A percentile compares a stretch with the other conserved stretches of the same genome.
phyloP scores from a whole-genome alignment of 495 filamentous ascomycete genomes.

The Aspergillus taichungensis region DNA sequence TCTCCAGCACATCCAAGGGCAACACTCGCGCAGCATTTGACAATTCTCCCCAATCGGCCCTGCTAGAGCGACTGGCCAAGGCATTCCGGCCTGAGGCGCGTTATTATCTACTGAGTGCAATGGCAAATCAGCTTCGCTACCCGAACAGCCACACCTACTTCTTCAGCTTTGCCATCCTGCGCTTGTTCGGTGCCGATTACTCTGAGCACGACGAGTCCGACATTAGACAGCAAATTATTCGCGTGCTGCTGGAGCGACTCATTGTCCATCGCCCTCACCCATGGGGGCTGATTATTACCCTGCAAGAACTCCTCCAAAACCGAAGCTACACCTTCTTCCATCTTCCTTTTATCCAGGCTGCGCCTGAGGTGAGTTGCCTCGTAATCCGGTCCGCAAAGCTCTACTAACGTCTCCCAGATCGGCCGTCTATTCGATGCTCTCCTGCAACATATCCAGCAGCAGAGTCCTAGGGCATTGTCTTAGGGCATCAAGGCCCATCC shows the following conservation, averaged over 20 bases:
- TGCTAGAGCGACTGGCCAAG: slow-evolving; percentile 67
- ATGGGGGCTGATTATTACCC: slow-evolving; percentile 88
- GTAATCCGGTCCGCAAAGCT: background rate
- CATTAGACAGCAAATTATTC: slow-evolving; percentile 80
- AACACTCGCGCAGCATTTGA: slow-evolving; percentile 56
- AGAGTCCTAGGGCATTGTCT: slow-evolving; percentile 36
- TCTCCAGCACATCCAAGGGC: slow-evolving; percentile 47
- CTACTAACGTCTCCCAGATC: slow-evolving; percentile 24
- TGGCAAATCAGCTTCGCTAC: slow-evolving; percentile 86
- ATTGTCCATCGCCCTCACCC: slow-evolving; percentile 89
- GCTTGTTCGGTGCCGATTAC: slow-evolving; percentile 73
- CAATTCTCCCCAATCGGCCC: slow-evolving; percentile 60
- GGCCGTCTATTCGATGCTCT: slow-evolving; percentile 43
- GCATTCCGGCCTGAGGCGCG: slow-evolving; percentile 67
- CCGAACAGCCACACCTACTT: slow-evolving; percentile 86
- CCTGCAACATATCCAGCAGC: slow-evolving; percentile 42
- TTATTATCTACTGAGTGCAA: slow-evolving; percentile 75
- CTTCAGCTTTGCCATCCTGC: slow-evolving; percentile 79
- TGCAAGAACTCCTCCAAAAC: slow-evolving; percentile 87
- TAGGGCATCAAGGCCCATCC: slow-evolving; percentile 16
- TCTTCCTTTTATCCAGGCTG: slow-evolving; percentile 80
- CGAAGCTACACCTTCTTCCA: slow-evolving; percentile 83
- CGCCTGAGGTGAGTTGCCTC: slow-evolving; percentile 59
- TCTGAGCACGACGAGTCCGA: slow-evolving; percentile 71
- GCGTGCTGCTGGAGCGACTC: slow-evolving; percentile 77